Base-by-base conservation (phyloP, 805 yeast species). In the Sugiyamaella marilandica region DNA sequence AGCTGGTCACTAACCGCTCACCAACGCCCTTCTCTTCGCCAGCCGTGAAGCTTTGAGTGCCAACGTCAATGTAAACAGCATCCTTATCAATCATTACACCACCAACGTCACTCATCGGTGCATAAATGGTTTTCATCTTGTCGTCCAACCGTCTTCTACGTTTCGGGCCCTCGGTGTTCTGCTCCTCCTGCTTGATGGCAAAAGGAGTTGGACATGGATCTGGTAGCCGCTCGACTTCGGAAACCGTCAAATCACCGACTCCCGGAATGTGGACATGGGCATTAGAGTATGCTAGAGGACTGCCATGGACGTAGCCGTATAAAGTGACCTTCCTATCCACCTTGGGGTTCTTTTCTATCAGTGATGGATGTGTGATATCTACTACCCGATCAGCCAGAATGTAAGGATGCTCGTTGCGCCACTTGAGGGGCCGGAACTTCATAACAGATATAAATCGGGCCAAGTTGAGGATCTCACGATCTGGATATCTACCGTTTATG, bases 31-130 rank as follows among this genome's bases (percentile, higher is more conserved):
- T 75, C 55, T 84, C 87, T 57, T 79, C 78, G 41, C 86, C 85
- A 0, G 80, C 75, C 14, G 77, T 80, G 67, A 86, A 86, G 44
- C 67, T 70, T 45, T 68, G 66, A 31, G 69, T 58, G 1, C 89
- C 90, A 8, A 87, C 82, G 62, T 87, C 97, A 55, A 94, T 88
- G 63, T 91, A 94, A 1, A 94, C 99, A 8, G 99, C 97, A 73
- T 94, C 99, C 66, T 86, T 91, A 72, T 94, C 99, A 56, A 94
- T 89, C 59, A 94, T 75, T 35, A 94, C 95, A 68, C 99, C 99
- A 53, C 97, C 97, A n/a, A 94, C 97, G 70, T 94, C 98, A 45
- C 97, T 87, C 99, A 94, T 94, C 47, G 99, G 99, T 0, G 99
- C 99, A 69, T 95, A 94, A 1, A 94, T 89, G 59, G 89, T 81